phyloP scores from a whole-genome alignment of 2,329 filamentous ascomycete genomes.

The Aspergillus alliaceus region DNA sequence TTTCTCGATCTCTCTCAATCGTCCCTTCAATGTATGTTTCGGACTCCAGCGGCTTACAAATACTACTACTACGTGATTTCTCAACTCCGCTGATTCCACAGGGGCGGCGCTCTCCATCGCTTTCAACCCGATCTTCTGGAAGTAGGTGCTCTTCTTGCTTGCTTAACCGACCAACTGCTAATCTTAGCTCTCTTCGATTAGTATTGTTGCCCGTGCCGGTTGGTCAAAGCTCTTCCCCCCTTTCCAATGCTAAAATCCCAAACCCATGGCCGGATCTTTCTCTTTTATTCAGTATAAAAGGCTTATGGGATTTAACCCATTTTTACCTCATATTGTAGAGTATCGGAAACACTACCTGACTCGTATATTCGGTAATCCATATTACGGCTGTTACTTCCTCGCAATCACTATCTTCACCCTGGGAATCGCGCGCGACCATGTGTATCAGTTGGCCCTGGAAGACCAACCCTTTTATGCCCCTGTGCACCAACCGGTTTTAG shows the following conservation, averaged over 20 bases:
- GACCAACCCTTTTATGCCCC: constrained; percentile 73
- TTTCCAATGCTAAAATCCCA: constrained; percentile 4
- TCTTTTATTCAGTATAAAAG: constrained; percentile 1
- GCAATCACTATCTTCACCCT: constrained; percentile 87
- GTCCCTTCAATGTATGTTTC: constrained; percentile 63
- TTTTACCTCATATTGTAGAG: constrained; percentile 57
- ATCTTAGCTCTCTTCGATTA: constrained; percentile 42
- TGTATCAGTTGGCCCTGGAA: constrained; percentile 82
- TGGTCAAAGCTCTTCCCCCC: constrained; percentile 20
- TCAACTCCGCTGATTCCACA: constrained; percentile 38
- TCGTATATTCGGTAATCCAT: constrained; percentile 77
- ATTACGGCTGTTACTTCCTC: constrained; percentile 83
- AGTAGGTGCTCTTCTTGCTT: constrained; percentile 79
- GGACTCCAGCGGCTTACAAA: constrained; percentile 12
- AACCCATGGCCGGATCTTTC: background rate
- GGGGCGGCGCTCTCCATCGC: constrained; percentile 79
- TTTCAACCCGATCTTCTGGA: constrained; percentile 99
- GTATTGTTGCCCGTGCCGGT: constrained; percentile 83
- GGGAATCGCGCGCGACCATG: constrained; percentile 81
- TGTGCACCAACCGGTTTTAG: constrained; percentile 65
- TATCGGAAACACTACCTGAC: constrained; percentile 90
- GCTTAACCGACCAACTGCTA: too few relatives aligned
- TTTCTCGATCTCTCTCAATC: constrained; percentile 65
- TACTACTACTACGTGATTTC: constrained; percentile 35
- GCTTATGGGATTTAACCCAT: constrained; percentile 12